A percentile compares a stretch with the other conserved stretches of the same genome.
Evolutionary conservation across 352 stramenopile species (phyloP).

Genomic region (Phytopythium chamaehyphon): DNA sequence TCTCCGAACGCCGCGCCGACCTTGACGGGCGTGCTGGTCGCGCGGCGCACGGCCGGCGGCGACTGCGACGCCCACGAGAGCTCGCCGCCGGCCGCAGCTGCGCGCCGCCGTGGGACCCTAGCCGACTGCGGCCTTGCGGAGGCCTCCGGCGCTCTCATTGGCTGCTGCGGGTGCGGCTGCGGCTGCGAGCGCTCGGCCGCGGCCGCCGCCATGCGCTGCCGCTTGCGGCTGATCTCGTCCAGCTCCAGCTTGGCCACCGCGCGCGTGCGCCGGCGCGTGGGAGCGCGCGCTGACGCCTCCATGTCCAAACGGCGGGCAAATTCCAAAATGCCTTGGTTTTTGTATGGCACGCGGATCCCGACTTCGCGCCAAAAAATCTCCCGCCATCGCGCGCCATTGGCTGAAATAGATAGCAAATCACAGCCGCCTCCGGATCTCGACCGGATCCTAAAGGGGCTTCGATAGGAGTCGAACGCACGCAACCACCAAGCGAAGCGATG

Average conservation of each 20-base stretch:
- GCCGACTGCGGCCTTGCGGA: not conserved
- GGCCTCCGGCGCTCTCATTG: not conserved
- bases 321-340: no score
- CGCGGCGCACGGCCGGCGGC: constrained; percentile 6
- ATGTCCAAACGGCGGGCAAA: not conserved
- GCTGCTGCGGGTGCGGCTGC: not conserved
- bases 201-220: constrained; percentile 11
- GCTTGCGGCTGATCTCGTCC: constrained; percentile 23
- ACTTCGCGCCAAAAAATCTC: no score
- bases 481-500: no score
- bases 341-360: no score
- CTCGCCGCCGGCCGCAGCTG: not conserved
- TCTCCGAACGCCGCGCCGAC: constrained; percentile 5
- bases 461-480: no score
- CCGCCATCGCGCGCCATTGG: no score
- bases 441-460: no score
- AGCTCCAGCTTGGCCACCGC: constrained; percentile 22
- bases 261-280: constrained; percentile 25
- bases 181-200: not conserved
- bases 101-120: not conserved
- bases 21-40: constrained; percentile 7
- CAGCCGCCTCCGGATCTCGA: no score
- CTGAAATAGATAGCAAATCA: no score
- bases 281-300: constrained; percentile 1
- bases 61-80: constrained; percentile 2